Evolutionary conservation across 495 filamentous ascomycete species (phyloP).

Genomic region (Tuber indicum): DNA sequence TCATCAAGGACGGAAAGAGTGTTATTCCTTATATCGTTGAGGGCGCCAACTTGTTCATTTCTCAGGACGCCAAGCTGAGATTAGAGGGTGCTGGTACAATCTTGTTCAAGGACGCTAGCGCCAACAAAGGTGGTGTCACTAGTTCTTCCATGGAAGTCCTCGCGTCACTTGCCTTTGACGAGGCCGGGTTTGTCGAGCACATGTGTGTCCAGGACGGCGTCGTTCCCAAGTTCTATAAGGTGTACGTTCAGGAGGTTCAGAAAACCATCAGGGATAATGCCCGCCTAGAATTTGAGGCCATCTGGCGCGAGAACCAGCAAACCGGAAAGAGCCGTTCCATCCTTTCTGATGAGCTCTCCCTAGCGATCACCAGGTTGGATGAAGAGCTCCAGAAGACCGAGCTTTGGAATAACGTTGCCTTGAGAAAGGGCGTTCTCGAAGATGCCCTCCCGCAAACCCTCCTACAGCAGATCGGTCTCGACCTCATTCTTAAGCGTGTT

Average conservation of each 20-base stretch:
- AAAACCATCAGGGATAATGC: constrained; percentile 83
- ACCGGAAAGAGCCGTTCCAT: constrained; percentile 72
- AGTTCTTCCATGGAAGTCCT: constrained; percentile 96
- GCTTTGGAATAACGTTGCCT: constrained; percentile 75
- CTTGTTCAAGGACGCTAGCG: constrained; percentile 93
- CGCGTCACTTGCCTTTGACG: constrained; percentile 87
- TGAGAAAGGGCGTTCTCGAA: constrained; percentile 68
- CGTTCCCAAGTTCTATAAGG: constrained; percentile 80
- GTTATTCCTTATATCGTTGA: constrained; percentile 92
- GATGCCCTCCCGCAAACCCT: constrained; percentile 83
- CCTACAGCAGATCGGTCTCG: constrained; percentile 80
- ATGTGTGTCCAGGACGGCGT: constrained; percentile 86
- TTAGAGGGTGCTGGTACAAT: constrained; percentile 90
- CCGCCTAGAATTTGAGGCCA: constrained; percentile 88
- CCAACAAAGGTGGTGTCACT: constrained; percentile 98
- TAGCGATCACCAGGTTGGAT: constrained; percentile 89
- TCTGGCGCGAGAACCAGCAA: constrained; percentile 87
- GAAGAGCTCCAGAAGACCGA: constrained; percentile 90
- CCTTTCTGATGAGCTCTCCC: constrained; percentile 77
- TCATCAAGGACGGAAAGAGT: constrained; percentile 78
- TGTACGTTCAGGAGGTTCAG: constrained; percentile 89
- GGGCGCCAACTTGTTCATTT: constrained; percentile 97
- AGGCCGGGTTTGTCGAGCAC: constrained; percentile 75
- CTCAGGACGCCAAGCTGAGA: constrained; percentile 92
- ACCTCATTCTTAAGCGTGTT: constrained; percentile 76